Base-by-base conservation (phyloP, 805 yeast genomes). In the Ogataea chonburiensis region DNA sequence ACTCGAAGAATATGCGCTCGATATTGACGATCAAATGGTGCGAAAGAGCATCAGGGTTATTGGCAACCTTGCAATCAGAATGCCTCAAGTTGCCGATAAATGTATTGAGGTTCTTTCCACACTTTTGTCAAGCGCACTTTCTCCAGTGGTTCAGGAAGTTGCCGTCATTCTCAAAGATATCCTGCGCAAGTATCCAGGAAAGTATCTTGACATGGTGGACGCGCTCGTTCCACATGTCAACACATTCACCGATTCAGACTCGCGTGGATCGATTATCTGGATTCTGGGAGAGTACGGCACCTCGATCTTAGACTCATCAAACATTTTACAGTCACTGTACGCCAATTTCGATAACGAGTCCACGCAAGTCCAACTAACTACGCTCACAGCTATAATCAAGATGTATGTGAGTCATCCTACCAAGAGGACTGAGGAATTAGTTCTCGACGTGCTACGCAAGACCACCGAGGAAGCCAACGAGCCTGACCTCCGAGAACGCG, bases 401-500 rank as follows among this genome's bases (percentile, higher is more conserved):
- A 64, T 76, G 10, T 86, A 83, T 56, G 61, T 86, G 15, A 34
- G 39, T 18, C 67, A 71, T 31, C 56, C 66, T 17, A 37, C 42
- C 11, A 41, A 41, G 10, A 57, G 57, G 14, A 79, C 81, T 2
- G 83, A 82, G 48, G 52, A 63, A 2, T 51, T 81, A 9, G 75
- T 87, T 3, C 63, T 86, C 23, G 66, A 68, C 21, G 65, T 82
- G 0, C 61, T 88, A 37, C 79, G 78, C 50, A 59, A 67, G 56
- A 83, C 88, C 6, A 83, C 94, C 0, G 93, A 86, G 47, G 83
- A 79, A 9, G 65, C 70, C 2, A 79, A 80, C 43, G 81, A 86
- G 49, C 96, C 96, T 0, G 98, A 91, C 60, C 60, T 88, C 8
- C 70, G 97, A 43, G 94, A 86, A 46, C 64, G 96, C 24, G 96